These are phyloP conservation scores for Luffa aegyptiaca DNA, from an alignment of 306 rosid genomes.

Conservation along the genomic window DNA sequence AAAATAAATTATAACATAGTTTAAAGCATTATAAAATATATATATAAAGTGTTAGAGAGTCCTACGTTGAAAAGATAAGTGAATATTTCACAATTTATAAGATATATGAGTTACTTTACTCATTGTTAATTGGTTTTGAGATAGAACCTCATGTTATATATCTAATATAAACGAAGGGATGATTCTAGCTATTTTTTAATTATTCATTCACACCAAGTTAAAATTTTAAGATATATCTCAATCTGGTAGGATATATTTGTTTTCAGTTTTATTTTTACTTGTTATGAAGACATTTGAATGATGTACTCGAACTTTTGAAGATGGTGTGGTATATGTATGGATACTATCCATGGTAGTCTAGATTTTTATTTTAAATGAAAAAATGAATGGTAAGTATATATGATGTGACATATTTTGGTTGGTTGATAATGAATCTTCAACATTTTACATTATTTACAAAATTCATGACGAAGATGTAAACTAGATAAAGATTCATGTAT, in stretches of 20 bases:
- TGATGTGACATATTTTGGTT: slow-evolving; percentile 1
- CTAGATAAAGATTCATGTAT: background rate
- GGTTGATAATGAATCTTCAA: background rate
- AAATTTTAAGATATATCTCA: too few relatives aligned
- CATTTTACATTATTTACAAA: background rate
- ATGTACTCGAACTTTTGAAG: too few relatives aligned
- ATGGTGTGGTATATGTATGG: too few relatives aligned
- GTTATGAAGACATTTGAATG: too few relatives aligned
- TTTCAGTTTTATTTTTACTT: too few relatives aligned
- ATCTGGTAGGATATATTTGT: too few relatives aligned
- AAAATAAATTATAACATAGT: background rate
- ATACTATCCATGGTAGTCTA: background rate
- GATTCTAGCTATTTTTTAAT: background rate
- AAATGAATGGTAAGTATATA: background rate
- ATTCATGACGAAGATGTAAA: background rate
- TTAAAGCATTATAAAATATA: background rate
- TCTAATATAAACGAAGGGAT: background rate
- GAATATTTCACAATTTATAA: too few relatives aligned
- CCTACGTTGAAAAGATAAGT: too few relatives aligned
- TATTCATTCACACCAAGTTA: background rate
- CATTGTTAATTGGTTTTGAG: too few relatives aligned
- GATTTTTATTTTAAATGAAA: background rate
- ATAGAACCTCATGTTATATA: too few relatives aligned
- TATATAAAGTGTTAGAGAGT: background rate
- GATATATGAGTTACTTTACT: too few relatives aligned